Percentiles rank a stretch among this genome's conserved stretches.
Conservation (phyloP, 2,329 filamentous ascomycete genomes). For the Ceratocystis lukuohia region DNA sequence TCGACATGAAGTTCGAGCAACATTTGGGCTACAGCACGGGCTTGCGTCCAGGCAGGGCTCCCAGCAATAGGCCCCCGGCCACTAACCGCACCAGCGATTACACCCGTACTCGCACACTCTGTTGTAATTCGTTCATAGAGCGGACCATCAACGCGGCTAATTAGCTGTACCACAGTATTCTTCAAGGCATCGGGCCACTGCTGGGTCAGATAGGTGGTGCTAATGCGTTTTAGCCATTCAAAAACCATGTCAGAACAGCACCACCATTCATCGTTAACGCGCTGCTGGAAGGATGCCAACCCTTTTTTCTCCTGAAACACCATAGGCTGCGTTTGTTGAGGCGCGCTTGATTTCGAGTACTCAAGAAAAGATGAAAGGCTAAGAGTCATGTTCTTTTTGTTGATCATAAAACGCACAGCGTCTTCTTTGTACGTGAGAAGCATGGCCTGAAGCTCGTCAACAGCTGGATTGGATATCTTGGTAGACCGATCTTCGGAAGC, state of each 20-base stretch:
- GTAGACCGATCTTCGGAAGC: slow-evolving; percentile 37
- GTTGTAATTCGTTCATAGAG: slow-evolving; percentile 32
- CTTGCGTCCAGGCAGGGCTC: slow-evolving; percentile 6
- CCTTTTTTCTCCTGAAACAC: slow-evolving; percentile 41
- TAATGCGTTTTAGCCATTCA: slow-evolving; percentile 42
- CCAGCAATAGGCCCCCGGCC: background rate
- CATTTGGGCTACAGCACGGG: slow-evolving; percentile 36
- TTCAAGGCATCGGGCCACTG: slow-evolving; percentile 49
- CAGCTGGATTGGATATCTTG: slow-evolving; percentile 35
- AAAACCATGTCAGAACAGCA: slow-evolving; percentile 44
- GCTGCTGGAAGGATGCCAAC: slow-evolving; percentile 38
- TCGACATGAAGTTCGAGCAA: slow-evolving; percentile 50
- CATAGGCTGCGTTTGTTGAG: slow-evolving; percentile 35
- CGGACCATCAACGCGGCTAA: slow-evolving; percentile 39
- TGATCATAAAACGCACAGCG: slow-evolving; percentile 39
- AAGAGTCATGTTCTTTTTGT: slow-evolving; percentile 39
- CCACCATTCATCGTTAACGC: slow-evolving; percentile 37
- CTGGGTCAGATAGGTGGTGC: slow-evolving; percentile 37
- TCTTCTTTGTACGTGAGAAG: slow-evolving; percentile 41
- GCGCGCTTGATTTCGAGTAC: slow-evolving; percentile 44
- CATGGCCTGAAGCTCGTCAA: slow-evolving; percentile 37
- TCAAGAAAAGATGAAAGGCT: slow-evolving; percentile 50
- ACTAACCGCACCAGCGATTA: too few species aligned
- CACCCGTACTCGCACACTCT: background rate
- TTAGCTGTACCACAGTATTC: slow-evolving; percentile 41